phyloP scores from a whole-genome alignment of 2,329 filamentous ascomycete species.

The Lachnellula hyalina region DNA sequence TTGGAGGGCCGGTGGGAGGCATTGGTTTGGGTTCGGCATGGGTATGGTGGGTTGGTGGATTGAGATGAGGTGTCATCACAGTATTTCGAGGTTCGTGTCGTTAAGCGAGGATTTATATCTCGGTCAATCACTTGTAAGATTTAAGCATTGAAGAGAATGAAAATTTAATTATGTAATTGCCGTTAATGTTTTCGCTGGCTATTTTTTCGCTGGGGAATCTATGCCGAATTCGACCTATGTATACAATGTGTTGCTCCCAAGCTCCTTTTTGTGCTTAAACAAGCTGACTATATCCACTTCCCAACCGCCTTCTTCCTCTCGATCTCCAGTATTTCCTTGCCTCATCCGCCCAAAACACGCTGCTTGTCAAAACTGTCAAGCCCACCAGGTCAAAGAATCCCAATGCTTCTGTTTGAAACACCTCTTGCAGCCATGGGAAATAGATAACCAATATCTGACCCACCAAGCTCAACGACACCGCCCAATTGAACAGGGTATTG shows the following conservation, averaged over 20 bases:
- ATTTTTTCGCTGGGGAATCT: constrained; percentile 1
- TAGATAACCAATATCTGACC: constrained; percentile 93
- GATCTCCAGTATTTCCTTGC: constrained; percentile 72
- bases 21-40: constrained; percentile 31
- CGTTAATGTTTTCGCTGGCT: background rate
- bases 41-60: constrained; percentile 11
- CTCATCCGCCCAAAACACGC: constrained; percentile 95
- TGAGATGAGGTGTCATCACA: background rate
- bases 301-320: constrained; percentile 47
- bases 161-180: too few relatives aligned
- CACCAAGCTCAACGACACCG: constrained; percentile 75
- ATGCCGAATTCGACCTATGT: constrained; percentile 8
- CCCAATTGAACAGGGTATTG: constrained; percentile 96
- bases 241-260: constrained; percentile 4
- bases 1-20: constrained; percentile 32
- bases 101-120: constrained; percentile 20
- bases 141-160: background rate
- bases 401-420: constrained; percentile 93
- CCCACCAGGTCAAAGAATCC: constrained; percentile 66
- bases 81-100: constrained; percentile 9
- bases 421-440: constrained; percentile 83
- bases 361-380: constrained; percentile 72
- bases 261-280: constrained; percentile 40
- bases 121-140: background rate
- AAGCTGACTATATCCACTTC: constrained; percentile 59